Conservation (phyloP, 805 yeast genomes). For the Candida alai region DNA sequence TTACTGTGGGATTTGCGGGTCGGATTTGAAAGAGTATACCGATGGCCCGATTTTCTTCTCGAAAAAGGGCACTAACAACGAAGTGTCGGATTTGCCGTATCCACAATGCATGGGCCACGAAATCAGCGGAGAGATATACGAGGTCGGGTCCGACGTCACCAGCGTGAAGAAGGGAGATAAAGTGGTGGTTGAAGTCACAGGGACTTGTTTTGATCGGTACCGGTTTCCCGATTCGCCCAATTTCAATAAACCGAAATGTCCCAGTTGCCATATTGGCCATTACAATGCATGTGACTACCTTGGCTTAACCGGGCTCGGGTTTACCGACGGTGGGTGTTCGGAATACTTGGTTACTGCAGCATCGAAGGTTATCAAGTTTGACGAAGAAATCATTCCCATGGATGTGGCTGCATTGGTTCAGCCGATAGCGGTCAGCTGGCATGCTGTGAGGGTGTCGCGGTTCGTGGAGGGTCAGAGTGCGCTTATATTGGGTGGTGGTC, state of each 20-base stretch:
- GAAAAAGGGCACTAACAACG: conserved; percentile 37
- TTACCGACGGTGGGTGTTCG: conserved; percentile 52
- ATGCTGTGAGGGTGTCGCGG: conserved; percentile 46
- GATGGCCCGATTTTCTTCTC: conserved; percentile 61
- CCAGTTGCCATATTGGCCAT: conserved; percentile 45
- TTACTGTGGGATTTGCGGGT: conserved; percentile 63
- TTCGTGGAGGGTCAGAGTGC: conserved; percentile 44
- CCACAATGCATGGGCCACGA: conserved; percentile 58
- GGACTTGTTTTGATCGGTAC: conserved; percentile 49
- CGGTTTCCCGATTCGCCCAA: conserved; percentile 35
- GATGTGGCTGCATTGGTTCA: conserved; percentile 51
- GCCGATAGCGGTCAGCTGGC: conserved; percentile 59
- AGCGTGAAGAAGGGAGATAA: conserved; percentile 59
- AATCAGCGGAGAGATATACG: conserved; percentile 56
- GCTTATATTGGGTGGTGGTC: conserved; percentile 59
- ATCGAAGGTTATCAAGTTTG: conserved; percentile 38
- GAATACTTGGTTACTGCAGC: conserved; percentile 43
- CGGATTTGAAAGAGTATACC: conserved; percentile 53
- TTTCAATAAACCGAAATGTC: conserved; percentile 30
- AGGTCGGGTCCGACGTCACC: conserved; percentile 53
- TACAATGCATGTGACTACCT: conserved; percentile 51
- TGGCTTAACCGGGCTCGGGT: conserved; percentile 55
- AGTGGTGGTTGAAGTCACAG: conserved; percentile 62
- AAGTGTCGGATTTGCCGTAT: conserved; percentile 42
- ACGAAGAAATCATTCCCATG: conserved; percentile 35